Conservation (phyloP, 441 rosid genomes). For the Eruca vesicaria region DNA sequence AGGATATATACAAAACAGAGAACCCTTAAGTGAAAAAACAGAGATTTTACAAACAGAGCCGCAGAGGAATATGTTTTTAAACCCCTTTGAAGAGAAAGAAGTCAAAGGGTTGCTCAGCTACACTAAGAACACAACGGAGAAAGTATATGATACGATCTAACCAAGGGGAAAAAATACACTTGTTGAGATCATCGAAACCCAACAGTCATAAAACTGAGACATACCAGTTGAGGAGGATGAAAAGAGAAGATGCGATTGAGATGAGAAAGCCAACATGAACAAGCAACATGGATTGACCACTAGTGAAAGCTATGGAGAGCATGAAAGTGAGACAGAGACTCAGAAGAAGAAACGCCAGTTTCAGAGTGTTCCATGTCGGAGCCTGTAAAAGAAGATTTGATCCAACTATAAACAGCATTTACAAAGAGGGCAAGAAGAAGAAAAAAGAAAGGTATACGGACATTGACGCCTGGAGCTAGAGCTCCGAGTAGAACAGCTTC, state of each 20-base stretch:
- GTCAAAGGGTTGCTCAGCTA: no score
- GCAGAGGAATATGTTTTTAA: no score
- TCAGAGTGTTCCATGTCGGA: conserved; percentile 82
- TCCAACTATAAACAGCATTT: neutral
- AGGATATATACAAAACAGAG: no score
- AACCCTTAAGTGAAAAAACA: no score
- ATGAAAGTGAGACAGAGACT: conserved; percentile 69
- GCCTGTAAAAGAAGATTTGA: conserved; percentile 48
- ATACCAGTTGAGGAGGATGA: conserved; percentile 83
- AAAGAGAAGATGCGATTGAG: conserved; percentile 65
- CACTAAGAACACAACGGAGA: no score
- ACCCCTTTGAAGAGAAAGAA: no score
- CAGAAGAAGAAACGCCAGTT: conserved; percentile 66
- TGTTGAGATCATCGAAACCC: no score
- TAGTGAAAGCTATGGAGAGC: conserved; percentile 81
- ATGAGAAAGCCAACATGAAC: conserved; percentile 78
- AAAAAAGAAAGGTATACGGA: conserved; percentile 31
- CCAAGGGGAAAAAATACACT: no score
- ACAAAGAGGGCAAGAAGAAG: neutral
- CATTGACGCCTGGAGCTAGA: conserved; percentile 87
- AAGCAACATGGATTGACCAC: conserved; percentile 65
- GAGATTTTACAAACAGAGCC: neutral
- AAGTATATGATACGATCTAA: neutral
- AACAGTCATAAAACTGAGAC: no score
- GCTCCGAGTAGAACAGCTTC: conserved; percentile 88